Evolutionary conservation across 176 grass and related monocot genomes (phyloP).

Genomic region (Otatea glauca): DNA sequence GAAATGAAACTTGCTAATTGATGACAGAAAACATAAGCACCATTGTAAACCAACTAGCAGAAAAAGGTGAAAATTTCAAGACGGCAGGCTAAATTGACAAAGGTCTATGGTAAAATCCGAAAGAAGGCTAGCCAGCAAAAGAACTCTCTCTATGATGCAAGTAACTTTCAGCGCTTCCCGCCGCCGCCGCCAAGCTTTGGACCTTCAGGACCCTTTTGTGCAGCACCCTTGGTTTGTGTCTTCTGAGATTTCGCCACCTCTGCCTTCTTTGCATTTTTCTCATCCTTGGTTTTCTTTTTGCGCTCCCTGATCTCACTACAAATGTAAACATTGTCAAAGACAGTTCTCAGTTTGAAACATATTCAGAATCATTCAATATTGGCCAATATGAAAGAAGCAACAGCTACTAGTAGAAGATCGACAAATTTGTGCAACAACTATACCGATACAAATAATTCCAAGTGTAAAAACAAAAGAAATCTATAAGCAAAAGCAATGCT

Average conservation of each 20-base stretch:
- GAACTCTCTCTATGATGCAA: conserved; percentile 34
- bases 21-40: neutral
- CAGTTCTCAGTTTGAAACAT: neutral
- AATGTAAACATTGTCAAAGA: neutral
- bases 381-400: neutral
- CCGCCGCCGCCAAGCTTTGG: conserved; percentile 62
- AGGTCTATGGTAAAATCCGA: conserved; percentile 27
- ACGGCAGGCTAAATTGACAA: conserved; percentile 29
- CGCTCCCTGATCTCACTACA: conserved; percentile 73
- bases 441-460: neutral
- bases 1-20: neutral
- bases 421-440: neutral
- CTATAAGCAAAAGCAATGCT: neutral
- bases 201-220: conserved; percentile 50
- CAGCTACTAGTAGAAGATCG: neutral
- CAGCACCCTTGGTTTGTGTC: conserved; percentile 53
- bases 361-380: neutral
- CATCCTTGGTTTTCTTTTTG: conserved; percentile 73
- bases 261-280: conserved; percentile 67
- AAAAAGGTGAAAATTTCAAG: conserved; percentile 30
- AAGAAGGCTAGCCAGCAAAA: conserved; percentile 37
- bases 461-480: neutral
- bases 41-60: conserved; percentile 35
- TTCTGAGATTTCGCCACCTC: conserved; percentile 66
- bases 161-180: conserved; percentile 51